Conservation (phyloP, 345 rosid species). For the Sisymbrium irio region DNA sequence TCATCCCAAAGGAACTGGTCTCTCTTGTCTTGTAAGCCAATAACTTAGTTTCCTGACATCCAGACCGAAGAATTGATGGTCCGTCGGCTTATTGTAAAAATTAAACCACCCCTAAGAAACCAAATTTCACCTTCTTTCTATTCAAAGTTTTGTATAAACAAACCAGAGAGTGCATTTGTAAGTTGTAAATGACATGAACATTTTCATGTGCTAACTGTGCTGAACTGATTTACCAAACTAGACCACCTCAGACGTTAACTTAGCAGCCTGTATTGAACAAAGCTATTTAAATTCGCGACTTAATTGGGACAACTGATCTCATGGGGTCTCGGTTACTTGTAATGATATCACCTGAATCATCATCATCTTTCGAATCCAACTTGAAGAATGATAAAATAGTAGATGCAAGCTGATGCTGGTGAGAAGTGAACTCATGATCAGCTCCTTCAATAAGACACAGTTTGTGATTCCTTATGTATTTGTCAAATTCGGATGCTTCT, state of each 20-base stretch:
- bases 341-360: neutral
- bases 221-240: neutral
- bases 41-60: neutral
- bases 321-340: neutral
- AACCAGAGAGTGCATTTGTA: neutral
- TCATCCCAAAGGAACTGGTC: neutral
- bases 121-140: neutral
- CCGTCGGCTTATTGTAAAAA: neutral
- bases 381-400: constrained; percentile 48
- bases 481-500: constrained; percentile 71
- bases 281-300: constrained; percentile 24
- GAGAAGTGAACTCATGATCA: constrained; percentile 78
- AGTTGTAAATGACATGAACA: neutral
- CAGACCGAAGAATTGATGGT: neutral
- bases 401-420: constrained; percentile 59
- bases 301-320: constrained; percentile 1
- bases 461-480: constrained; percentile 56
- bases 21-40: neutral
- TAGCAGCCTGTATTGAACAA: neutral
- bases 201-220: neutral
- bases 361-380: constrained; percentile 19
- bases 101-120: neutral
- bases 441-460: constrained; percentile 67
- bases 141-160: neutral
- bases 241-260: neutral